Evolutionary conservation across 768 basidiomycete species (phyloP).

Genomic region (Pisolithus marmoratus): DNA sequence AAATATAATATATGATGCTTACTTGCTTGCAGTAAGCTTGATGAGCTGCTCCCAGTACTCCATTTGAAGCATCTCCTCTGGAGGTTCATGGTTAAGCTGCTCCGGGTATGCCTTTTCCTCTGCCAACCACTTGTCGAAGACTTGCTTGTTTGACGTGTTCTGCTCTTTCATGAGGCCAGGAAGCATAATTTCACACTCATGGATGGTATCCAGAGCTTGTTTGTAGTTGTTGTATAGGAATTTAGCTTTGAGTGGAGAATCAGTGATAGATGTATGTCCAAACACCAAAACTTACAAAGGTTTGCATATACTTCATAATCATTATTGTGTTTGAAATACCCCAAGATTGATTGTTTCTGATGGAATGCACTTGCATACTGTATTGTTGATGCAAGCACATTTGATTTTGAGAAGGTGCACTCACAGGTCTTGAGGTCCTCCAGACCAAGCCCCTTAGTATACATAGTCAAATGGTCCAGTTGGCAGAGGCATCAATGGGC

Average conservation of each 20-base stretch:
- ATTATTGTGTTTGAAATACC: background rate
- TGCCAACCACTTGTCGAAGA: slow-evolving; percentile 4
- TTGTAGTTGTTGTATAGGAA: slow-evolving; percentile 20
- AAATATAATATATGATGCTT: background rate
- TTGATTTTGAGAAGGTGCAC: slow-evolving; percentile 13
- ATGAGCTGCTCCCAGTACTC: slow-evolving; percentile 11
- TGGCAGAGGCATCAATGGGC: slow-evolving; percentile 17
- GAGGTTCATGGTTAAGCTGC: background rate
- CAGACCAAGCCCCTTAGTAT: slow-evolving; percentile 12
- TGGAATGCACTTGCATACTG: slow-evolving; percentile 15
- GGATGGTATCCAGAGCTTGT: slow-evolving; percentile 19
- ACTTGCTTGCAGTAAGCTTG: slow-evolving; percentile 2
- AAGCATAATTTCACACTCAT: background rate
- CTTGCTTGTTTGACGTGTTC: background rate
- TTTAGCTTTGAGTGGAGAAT: background rate
- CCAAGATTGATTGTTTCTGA: slow-evolving; percentile 9
- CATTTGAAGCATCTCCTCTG: slow-evolving; percentile 8
- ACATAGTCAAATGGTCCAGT: slow-evolving; percentile 11
- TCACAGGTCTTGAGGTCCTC: slow-evolving; percentile 18
- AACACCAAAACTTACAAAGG: background rate
- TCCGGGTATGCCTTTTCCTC: slow-evolving; percentile 6
- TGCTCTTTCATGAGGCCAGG: slow-evolving; percentile 3
- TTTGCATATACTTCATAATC: background rate
- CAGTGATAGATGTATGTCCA: background rate
- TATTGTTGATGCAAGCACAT: slow-evolving; percentile 9